A percentile compares a stretch with the other conserved stretches of the same genome.
Evolutionary conservation across 2,329 filamentous ascomycete genomes (phyloP).

Genomic region (Botrytis pseudocinerea): DNA sequence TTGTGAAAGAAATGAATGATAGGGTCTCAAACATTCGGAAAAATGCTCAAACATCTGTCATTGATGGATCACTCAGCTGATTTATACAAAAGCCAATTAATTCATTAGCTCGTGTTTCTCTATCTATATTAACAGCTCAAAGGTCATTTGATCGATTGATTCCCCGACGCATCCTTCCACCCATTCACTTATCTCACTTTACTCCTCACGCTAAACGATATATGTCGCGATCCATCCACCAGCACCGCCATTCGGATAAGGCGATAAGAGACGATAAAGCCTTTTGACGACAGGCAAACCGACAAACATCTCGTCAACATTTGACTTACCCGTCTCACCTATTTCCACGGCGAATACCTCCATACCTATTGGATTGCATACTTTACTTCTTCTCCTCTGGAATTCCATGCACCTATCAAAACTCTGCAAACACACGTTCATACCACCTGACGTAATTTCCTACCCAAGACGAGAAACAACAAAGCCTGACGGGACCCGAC

Average conservation of each 20-base stretch:
- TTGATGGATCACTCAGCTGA: neutral
- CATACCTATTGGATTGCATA: neutral
- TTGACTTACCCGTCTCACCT: neutral
- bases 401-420: no score
- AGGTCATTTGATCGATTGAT: constrained; percentile 3
- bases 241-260: neutral
- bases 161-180: neutral
- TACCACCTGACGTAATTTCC: neutral
- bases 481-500: constrained; percentile 1
- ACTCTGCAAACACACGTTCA: neutral
- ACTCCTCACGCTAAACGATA: neutral
- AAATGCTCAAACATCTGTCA: neutral
- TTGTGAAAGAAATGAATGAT: neutral
- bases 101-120: neutral
- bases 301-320: neutral
- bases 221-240: neutral
- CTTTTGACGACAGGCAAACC: no score
- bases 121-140: neutral
- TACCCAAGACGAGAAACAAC: neutral
- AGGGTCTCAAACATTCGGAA: neutral
- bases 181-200: neutral
- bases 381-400: neutral
- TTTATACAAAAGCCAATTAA: neutral
- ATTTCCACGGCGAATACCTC: neutral
- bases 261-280: constrained; percentile 6